Conservation (phyloP, 192 early-diverging fungal genomes). For the Oehlia diaphana region DNA sequence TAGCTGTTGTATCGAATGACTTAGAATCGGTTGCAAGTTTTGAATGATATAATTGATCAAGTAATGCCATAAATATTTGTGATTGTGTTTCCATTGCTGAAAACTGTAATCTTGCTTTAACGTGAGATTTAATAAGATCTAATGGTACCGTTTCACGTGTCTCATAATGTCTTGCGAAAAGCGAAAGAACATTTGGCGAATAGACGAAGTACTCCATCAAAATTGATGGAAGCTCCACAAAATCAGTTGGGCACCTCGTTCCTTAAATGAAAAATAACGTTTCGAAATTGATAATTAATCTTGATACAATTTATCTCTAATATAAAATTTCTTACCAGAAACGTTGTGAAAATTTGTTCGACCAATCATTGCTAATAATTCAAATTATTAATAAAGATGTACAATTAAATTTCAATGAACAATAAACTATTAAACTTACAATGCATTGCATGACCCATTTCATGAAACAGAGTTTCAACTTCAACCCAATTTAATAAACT, state of each 20-base stretch:
- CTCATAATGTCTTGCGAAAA: constrained; percentile 75
- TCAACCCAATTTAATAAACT: constrained; percentile 74
- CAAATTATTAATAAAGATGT: not conserved
- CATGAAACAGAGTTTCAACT: constrained; percentile 97
- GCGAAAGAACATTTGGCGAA: constrained; percentile 67
- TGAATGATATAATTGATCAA: constrained; percentile 92
- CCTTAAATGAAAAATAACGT: constrained; percentile 42
- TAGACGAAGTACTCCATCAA: constrained; percentile 91
- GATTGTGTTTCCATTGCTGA: constrained; percentile 78
- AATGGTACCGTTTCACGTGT: constrained; percentile 64
- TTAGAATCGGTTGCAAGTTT: constrained; percentile 35
- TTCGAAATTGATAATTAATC: too few species aligned
- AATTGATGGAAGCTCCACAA: constrained; percentile 97
- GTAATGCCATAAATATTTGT: constrained; percentile 87
- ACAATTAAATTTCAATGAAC: not conserved
- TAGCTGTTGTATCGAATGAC: constrained; percentile 50
- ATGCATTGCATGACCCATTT: constrained; percentile 99
- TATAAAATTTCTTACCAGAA: constrained; percentile 38
- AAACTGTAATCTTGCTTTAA: constrained; percentile 55
- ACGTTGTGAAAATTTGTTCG: constrained; percentile 97
- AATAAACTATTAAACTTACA: constrained; percentile 42
- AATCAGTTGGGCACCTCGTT: constrained; percentile 91
- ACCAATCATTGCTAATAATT: constrained; percentile 77
- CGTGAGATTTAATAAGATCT: constrained; percentile 52
- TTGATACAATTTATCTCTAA: too few species aligned